Evolutionary conservation across 495 filamentous ascomycete species (phyloP).

Genomic region (Oleoguttula mirabilis): DNA sequence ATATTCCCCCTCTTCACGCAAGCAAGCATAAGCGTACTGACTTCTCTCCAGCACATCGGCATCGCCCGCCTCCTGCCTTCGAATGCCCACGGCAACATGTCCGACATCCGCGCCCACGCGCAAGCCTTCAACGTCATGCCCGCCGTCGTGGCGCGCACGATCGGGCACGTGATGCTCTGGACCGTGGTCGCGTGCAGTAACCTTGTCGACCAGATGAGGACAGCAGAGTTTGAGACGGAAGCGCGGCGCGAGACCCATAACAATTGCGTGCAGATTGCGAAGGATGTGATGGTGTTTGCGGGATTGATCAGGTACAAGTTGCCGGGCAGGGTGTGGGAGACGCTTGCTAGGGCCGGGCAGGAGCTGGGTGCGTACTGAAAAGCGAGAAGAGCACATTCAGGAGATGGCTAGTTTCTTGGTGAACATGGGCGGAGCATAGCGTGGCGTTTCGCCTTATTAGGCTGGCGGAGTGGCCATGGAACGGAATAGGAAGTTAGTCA

Average conservation of each 20-base stretch:
- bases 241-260: slow-evolving; percentile 57
- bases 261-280: slow-evolving; percentile 59
- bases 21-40: no score
- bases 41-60: slow-evolving; percentile 51
- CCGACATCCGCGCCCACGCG: slow-evolving; percentile 59
- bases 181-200: slow-evolving; percentile 70
- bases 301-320: slow-evolving; percentile 86
- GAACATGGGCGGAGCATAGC: no score
- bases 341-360: slow-evolving; percentile 60
- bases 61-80: slow-evolving; percentile 66
- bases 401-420: no score
- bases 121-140: slow-evolving; percentile 63
- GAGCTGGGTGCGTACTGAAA: slow-evolving; percentile 52
- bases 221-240: slow-evolving; percentile 56
- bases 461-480: no score
- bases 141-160: slow-evolving; percentile 66
- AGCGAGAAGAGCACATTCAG: no score
- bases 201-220: slow-evolving; percentile 54
- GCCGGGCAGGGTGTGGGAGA: slow-evolving; percentile 63
- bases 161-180: slow-evolving; percentile 86
- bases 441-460: no score
- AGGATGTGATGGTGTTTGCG: slow-evolving; percentile 87
- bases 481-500: no score
- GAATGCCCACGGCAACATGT: slow-evolving; percentile 53
- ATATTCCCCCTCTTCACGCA: not conserved